phyloP scores from a whole-genome alignment of 2,329 filamentous ascomycete species.

The Cercospora sp. region DNA sequence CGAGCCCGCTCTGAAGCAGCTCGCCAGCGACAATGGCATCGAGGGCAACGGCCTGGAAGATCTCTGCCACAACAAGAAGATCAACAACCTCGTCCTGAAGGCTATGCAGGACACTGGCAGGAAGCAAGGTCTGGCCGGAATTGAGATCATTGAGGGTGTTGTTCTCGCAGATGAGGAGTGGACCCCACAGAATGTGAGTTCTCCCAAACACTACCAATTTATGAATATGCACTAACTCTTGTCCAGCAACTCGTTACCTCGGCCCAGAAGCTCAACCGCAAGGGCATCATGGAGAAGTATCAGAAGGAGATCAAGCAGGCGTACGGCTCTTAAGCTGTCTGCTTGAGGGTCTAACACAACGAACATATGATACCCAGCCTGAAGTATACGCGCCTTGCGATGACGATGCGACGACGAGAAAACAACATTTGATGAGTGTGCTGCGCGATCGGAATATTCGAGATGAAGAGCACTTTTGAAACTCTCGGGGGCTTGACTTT shows the following conservation, averaged over 20 bases:
- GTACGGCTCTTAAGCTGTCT: slow-evolving; percentile 38
- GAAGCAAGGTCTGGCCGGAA: slow-evolving; percentile 64
- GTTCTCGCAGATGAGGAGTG: slow-evolving; percentile 83
- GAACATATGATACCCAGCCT: slow-evolving; percentile 7
- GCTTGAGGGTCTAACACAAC: background rate
- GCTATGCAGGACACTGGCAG: slow-evolving; percentile 66
- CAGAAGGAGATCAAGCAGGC: slow-evolving; percentile 52
- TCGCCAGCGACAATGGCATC: slow-evolving; percentile 60
- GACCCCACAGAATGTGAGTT: slow-evolving; percentile 77
- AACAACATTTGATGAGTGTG: background rate
- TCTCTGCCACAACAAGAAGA: slow-evolving; percentile 66
- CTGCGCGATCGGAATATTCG: background rate
- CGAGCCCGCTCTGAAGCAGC: slow-evolving; percentile 57
- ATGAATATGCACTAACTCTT: slow-evolving; percentile 25
- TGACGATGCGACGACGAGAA: background rate
- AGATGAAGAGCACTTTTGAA: background rate
- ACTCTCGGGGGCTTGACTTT: background rate
- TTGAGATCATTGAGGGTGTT: slow-evolving; percentile 75
- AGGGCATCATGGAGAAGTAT: slow-evolving; percentile 52
- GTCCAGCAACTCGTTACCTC: slow-evolving; percentile 51
- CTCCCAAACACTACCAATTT: background rate
- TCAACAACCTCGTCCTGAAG: slow-evolving; percentile 66
- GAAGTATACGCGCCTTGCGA: slow-evolving; percentile 1
- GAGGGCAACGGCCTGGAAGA: slow-evolving; percentile 62
- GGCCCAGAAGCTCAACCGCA: slow-evolving; percentile 56